Conservation (phyloP, 805 yeast species). For the Candida montana region DNA sequence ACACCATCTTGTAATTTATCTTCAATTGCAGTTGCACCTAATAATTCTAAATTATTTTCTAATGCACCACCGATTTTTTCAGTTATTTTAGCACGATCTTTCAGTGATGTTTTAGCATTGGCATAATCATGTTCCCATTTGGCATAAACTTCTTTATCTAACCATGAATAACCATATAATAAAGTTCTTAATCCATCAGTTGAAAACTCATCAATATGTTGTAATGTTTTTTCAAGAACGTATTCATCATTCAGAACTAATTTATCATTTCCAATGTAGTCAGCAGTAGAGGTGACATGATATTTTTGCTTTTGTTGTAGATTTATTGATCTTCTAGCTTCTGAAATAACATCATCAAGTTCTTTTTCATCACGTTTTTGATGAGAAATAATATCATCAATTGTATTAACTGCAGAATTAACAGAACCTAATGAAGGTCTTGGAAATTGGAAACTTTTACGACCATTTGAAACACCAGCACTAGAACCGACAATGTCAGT, state of each 20-base stretch:
- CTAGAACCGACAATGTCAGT: conserved; percentile 29
- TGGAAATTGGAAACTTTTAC: conserved; percentile 28
- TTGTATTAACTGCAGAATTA: conserved; percentile 31
- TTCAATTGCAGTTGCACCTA: conserved; percentile 96
- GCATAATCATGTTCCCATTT: conserved; percentile 64
- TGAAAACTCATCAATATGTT: conserved; percentile 90
- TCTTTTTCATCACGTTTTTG: conserved; percentile 44
- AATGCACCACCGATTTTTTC: conserved; percentile 68
- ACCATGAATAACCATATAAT: conserved; percentile 73
- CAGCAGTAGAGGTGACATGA: conserved; percentile 21
- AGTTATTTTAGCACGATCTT: conserved; percentile 58
- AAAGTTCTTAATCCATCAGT: conserved; percentile 92
- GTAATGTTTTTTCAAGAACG: conserved; percentile 75
- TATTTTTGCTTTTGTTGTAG: conserved; percentile 54
- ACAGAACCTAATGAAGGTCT: conserved; percentile 26
- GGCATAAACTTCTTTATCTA: conserved; percentile 52
- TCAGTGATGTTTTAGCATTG: conserved; percentile 72
- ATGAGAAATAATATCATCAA: conserved; percentile 44
- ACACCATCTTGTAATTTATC: conserved; percentile 97
- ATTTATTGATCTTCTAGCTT: conserved; percentile 55
- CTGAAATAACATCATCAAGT: conserved; percentile 45
- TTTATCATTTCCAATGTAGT: conserved; percentile 47
- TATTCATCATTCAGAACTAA: conserved; percentile 67
- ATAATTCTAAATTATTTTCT: conserved; percentile 61
- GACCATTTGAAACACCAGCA: conserved; percentile 16